These are phyloP conservation scores for Cryptococcus floricola DNA, from an alignment of 1,284 basidiomycete genomes.

Conservation along the genomic window DNA sequence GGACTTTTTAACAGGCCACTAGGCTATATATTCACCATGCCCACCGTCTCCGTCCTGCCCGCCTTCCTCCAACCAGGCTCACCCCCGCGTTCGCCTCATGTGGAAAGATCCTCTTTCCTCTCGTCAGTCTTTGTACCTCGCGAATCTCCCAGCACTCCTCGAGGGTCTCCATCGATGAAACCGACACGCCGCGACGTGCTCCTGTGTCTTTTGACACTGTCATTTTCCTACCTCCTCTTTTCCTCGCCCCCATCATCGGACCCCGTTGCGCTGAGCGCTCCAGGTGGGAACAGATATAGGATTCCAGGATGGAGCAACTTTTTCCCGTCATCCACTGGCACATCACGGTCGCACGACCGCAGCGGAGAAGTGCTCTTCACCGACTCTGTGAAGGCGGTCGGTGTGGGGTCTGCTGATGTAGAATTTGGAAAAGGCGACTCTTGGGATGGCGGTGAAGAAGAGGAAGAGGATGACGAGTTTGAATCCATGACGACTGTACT, in stretches of 20 bases:
- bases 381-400: constrained; percentile 22
- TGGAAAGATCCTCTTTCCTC: constrained; percentile 13
- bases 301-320: not conserved
- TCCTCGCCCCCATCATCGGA: constrained; percentile 7
- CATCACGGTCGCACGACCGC: not conserved
- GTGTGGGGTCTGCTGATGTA: constrained; percentile 7
- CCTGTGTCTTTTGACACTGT: constrained; percentile 38
- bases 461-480: constrained; percentile 30
- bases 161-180: constrained; percentile 14
- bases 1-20: too few relatives aligned
- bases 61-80: constrained; percentile 10
- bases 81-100: constrained; percentile 30
- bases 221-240: constrained; percentile 39
- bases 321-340: not conserved
- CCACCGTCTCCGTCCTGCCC: constrained; percentile 11
- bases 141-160: not conserved
- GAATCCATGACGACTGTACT: constrained; percentile 24
- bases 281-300: not conserved
- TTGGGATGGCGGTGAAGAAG: constrained; percentile 16
- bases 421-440: constrained; percentile 1
- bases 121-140: constrained; percentile 11
- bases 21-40: too few relatives aligned
- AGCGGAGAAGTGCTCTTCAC: constrained; percentile 15
- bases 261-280: not conserved
- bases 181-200: constrained; percentile 44